Conservation (phyloP, 768 basidiomycete genomes). For the Xanthoconium stramineum region DNA sequence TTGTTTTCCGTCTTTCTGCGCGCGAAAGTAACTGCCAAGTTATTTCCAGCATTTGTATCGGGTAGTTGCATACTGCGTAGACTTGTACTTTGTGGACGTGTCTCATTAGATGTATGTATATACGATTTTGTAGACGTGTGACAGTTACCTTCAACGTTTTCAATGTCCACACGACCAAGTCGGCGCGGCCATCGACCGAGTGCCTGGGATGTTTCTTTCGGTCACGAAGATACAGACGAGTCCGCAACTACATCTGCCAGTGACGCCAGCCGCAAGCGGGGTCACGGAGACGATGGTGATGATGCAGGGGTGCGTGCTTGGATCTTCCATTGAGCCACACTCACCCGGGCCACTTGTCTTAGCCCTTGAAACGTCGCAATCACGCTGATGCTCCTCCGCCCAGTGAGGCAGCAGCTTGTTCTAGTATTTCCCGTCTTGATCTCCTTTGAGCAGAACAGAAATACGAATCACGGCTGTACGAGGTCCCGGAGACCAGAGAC, state of each 20-base stretch:
- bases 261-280: constrained; percentile 25
- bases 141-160: neutral
- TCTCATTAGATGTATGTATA: constrained; percentile 9
- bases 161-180: constrained; percentile 6
- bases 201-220: constrained; percentile 56
- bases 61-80: constrained; percentile 9
- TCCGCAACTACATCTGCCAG: constrained; percentile 23
- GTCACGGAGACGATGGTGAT: constrained; percentile 11
- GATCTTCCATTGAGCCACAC: neutral
- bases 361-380: constrained; percentile 30
- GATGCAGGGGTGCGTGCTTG: constrained; percentile 15
- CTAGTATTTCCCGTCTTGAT: neutral
- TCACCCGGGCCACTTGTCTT: neutral
- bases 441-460: constrained; percentile 33
- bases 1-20: constrained; percentile 7
- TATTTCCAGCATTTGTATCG: constrained; percentile 13
- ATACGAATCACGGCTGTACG: constrained; percentile 34
- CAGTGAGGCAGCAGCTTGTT: constrained; percentile 7
- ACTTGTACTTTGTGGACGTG: constrained; percentile 13
- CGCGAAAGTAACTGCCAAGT: constrained; percentile 6
- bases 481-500: constrained; percentile 34
- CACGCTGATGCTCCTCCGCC: constrained; percentile 16
- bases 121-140: too few relatives aligned
- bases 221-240: constrained; percentile 35
- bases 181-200: constrained; percentile 40